A percentile compares a stretch with the other conserved stretches of the same genome.
Evolutionary conservation across 1,284 basidiomycete species (phyloP).

Genomic region (Apiotrichum siamense): DNA sequence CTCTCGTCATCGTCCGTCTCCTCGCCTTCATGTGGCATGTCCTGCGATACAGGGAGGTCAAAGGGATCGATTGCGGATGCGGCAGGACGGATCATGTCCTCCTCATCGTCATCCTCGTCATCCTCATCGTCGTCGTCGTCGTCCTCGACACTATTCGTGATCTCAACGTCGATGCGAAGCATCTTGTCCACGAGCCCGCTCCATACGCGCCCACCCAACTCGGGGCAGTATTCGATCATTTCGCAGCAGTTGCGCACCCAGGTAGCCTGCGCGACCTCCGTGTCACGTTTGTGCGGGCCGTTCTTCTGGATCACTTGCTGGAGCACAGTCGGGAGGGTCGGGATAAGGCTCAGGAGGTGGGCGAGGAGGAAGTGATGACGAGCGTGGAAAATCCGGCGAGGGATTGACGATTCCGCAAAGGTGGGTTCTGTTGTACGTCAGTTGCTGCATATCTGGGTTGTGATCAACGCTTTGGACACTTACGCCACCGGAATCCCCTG

Average conservation of each 20-base stretch:
- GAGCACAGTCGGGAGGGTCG: conserved; percentile 77
- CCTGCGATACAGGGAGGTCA: conserved; percentile 67
- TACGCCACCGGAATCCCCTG: conserved; percentile 81
- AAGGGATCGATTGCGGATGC: conserved; percentile 75
- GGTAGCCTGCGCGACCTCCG: conserved; percentile 70
- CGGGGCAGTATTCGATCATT: conserved; percentile 82
- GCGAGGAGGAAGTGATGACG: conserved; percentile 78
- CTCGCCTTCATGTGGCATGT: conserved; percentile 37
- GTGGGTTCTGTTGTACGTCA: conserved; percentile 20
- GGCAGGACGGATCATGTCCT: conserved; percentile 15
- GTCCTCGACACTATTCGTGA: conserved; percentile 91
- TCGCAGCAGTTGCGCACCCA: conserved; percentile 87
- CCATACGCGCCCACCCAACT: conserved; percentile 77
- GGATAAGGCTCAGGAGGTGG: conserved; percentile 80
- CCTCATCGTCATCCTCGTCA: conserved; percentile 55
- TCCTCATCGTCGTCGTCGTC: conserved; percentile 64
- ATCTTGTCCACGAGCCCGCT: conserved; percentile 82
- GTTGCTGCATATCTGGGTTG: neutral
- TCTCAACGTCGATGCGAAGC: conserved; percentile 95
- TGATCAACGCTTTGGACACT: conserved; percentile 39
- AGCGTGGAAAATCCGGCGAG: conserved; percentile 76
- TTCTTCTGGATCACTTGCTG: conserved; percentile 74
- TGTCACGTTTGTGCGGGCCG: conserved; percentile 92
- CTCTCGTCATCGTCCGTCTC: conserved; percentile 54
- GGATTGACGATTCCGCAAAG: conserved; percentile 49